phyloP scores from a whole-genome alignment of 768 basidiomycete genomes.

The Pleurotus cornucopiae region DNA sequence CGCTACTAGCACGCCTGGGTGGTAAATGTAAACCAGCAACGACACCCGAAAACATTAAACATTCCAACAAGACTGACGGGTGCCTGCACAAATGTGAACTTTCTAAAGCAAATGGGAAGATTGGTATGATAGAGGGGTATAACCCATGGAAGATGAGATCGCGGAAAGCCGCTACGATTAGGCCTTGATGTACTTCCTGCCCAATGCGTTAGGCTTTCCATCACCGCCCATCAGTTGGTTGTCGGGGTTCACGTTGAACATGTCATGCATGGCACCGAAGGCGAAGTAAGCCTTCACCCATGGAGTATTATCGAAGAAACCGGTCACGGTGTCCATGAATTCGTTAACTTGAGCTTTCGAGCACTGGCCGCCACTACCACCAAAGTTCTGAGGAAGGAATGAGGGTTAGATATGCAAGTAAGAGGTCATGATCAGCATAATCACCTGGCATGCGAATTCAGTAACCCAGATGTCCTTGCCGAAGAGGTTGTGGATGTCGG shows the following conservation, averaged over 20 bases:
- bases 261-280: conserved; percentile 60
- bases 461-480: conserved; percentile 50
- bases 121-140: conserved; percentile 1
- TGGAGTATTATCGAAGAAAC: conserved; percentile 30
- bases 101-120: conserved; percentile 4
- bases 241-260: conserved; percentile 50
- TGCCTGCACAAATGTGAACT: conserved; percentile 3
- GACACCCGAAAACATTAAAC: conserved; percentile 9
- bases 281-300: conserved; percentile 40
- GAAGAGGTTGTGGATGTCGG: conserved; percentile 41
- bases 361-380: conserved; percentile 31
- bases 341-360: conserved; percentile 27
- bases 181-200: conserved; percentile 39
- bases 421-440: neutral
- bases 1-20: conserved; percentile 2
- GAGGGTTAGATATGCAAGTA: neutral
- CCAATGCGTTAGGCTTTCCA: conserved; percentile 51
- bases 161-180: neutral
- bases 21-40: conserved; percentile 5
- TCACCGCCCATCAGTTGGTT: conserved; percentile 48
- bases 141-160: conserved; percentile 4
- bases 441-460: conserved; percentile 68
- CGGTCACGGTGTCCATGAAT: conserved; percentile 34
- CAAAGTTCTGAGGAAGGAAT: conserved; percentile 44
- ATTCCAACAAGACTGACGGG: conserved; percentile 4